phyloP scores from a whole-genome alignment of 345 rosid genomes.

The Eucalyptus erythrocorys region DNA sequence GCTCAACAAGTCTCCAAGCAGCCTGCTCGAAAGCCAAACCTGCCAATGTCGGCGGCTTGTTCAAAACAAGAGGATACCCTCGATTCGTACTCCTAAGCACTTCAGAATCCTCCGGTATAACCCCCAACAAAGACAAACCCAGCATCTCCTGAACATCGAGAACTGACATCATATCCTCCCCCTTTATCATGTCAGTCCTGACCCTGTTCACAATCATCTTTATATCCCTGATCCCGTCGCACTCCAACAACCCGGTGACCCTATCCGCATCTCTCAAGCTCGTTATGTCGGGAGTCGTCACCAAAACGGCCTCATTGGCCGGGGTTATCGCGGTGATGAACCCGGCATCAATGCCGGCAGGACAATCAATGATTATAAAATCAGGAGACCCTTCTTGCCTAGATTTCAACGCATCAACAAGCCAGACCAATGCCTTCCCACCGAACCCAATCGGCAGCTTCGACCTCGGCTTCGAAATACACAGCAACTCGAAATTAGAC shows the following conservation, averaged over 20 bases:
- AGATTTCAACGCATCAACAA: slow-evolving; percentile 68
- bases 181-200: slow-evolving; percentile 93
- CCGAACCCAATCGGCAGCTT: slow-evolving; percentile 92
- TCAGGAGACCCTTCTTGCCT: slow-evolving; percentile 73
- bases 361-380: slow-evolving; percentile 81
- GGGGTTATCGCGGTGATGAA: slow-evolving; percentile 97
- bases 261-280: slow-evolving; percentile 85
- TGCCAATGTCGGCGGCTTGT: slow-evolving; percentile 87
- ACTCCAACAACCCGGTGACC: slow-evolving; percentile 74
- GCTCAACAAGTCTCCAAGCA: slow-evolving; percentile 97
- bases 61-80: slow-evolving; percentile 84
- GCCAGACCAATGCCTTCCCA: slow-evolving; percentile 84
- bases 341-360: slow-evolving; percentile 98
- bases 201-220: slow-evolving; percentile 94
- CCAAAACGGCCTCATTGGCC: slow-evolving; percentile 81
- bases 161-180: slow-evolving; percentile 99
- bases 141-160: slow-evolving; percentile 93
- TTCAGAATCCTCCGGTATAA: slow-evolving; percentile 88
- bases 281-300: slow-evolving; percentile 89
- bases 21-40: slow-evolving; percentile 98
- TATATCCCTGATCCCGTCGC: slow-evolving; percentile 89
- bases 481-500: slow-evolving; percentile 88
- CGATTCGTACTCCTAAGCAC: slow-evolving; percentile 85
- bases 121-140: slow-evolving; percentile 72
- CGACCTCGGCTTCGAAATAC: slow-evolving; percentile 91